Evolutionary conservation across 192 early-diverging fungal genomes (phyloP).

Genomic region (Allomyces arbusculus): DNA sequence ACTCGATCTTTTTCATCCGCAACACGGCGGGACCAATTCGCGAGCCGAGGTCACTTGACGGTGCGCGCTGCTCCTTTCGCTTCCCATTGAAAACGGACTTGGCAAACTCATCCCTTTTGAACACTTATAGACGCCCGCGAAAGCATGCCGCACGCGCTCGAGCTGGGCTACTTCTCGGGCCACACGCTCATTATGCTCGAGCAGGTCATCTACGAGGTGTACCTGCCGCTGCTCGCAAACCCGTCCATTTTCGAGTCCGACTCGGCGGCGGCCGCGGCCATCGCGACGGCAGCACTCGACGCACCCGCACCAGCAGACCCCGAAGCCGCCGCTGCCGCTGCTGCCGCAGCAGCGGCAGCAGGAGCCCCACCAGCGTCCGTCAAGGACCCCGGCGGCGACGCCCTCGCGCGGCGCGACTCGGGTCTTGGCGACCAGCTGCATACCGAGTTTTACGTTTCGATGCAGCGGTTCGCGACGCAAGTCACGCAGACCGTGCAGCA

Average conservation of each 20-base stretch:
- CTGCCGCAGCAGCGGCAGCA: slow-evolving; percentile 1
- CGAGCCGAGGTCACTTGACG: slow-evolving; percentile 11
- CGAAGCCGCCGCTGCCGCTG: background rate
- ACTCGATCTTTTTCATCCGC: slow-evolving; percentile 29
- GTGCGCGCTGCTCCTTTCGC: slow-evolving; percentile 1
- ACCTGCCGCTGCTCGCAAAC: slow-evolving; percentile 22
- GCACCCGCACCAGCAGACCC: background rate
- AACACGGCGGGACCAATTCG: slow-evolving; percentile 23
- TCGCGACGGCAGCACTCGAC: background rate
- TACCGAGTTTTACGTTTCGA: slow-evolving; percentile 19
- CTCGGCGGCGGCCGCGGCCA: background rate
- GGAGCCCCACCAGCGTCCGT: too few relatives aligned
- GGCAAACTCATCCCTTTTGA: too few relatives aligned
- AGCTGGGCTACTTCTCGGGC: slow-evolving; percentile 30
- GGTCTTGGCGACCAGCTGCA: slow-evolving; percentile 1
- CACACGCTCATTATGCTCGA: slow-evolving; percentile 35
- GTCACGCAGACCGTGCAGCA: slow-evolving; percentile 33
- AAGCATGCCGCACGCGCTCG: slow-evolving; percentile 16
- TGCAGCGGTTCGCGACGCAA: slow-evolving; percentile 31
- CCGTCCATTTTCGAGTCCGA: background rate
- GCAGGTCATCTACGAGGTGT: slow-evolving; percentile 28
- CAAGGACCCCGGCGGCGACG: too few relatives aligned
- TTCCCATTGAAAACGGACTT: too few relatives aligned
- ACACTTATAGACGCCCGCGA: slow-evolving; percentile 15
- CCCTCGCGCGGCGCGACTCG: too few relatives aligned